Conservation (phyloP, 495 filamentous ascomycete species). For the Penicillium crystallinum region DNA sequence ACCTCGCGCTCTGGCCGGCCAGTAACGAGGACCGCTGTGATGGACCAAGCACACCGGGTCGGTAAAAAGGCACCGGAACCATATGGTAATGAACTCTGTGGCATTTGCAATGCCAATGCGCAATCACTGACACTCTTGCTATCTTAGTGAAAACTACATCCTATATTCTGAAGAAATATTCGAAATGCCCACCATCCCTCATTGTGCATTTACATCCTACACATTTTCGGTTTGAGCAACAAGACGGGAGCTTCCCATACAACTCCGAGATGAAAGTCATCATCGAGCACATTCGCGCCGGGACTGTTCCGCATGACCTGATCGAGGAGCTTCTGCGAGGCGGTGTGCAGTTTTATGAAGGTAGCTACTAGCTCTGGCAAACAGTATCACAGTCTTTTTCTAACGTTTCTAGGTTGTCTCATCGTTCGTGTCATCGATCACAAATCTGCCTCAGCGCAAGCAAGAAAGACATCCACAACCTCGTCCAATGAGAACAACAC, state of each 20-base stretch:
- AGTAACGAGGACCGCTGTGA: constrained; percentile 26
- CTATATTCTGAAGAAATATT: constrained; percentile 80
- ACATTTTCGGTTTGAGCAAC: constrained; percentile 89
- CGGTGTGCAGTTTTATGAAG: constrained; percentile 85
- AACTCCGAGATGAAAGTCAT: constrained; percentile 85
- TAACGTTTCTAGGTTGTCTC: constrained; percentile 58
- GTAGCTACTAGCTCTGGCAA: constrained; percentile 30
- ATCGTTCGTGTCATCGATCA: constrained; percentile 91
- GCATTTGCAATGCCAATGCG: constrained; percentile 5
- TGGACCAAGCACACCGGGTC: constrained; percentile 31
- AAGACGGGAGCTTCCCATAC: constrained; percentile 87
- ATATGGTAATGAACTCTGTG: constrained; percentile 35
- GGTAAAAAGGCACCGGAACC: constrained; percentile 44
- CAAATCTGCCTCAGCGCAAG: constrained; percentile 55
- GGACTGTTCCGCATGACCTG: constrained; percentile 69
- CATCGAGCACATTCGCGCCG: constrained; percentile 65
- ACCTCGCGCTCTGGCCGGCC: constrained; percentile 28
- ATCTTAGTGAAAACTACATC: constrained; percentile 57
- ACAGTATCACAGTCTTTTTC: background rate
- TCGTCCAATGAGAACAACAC: constrained; percentile 55
- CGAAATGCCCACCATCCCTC: constrained; percentile 70
- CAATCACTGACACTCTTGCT: background rate
- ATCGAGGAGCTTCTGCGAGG: constrained; percentile 61
- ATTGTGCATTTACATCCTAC: constrained; percentile 78
- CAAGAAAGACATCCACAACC: constrained; percentile 47